phyloP scores from a whole-genome alignment of 2,329 filamentous ascomycete species.

The Alternaria arborescens region DNA sequence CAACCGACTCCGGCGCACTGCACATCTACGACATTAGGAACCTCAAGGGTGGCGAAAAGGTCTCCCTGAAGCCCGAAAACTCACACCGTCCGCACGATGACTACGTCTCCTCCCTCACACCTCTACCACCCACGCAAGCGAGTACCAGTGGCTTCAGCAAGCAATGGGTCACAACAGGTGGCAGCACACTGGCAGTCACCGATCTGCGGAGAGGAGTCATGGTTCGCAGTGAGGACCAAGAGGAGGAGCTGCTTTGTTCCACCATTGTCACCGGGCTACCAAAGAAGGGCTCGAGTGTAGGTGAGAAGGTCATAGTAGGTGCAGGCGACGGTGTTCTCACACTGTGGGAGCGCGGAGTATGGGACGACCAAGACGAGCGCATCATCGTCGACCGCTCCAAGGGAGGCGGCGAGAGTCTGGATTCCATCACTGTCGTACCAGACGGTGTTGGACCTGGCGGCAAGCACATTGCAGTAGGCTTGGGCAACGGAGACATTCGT shows the following conservation, averaged over 20 bases:
- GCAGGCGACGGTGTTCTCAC: slow-evolving; percentile 84
- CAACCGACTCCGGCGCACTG: slow-evolving; percentile 87
- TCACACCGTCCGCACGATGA: slow-evolving; percentile 89
- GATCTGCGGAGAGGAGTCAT: slow-evolving; percentile 87
- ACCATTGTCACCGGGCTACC: slow-evolving; percentile 80
- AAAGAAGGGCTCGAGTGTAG: slow-evolving; percentile 72
- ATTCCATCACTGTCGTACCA: slow-evolving; percentile 77
- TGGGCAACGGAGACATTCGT: slow-evolving; percentile 80
- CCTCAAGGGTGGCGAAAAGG: slow-evolving; percentile 50
- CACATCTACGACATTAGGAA: slow-evolving; percentile 86
- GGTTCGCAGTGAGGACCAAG: slow-evolving; percentile 91
- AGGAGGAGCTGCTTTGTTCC: slow-evolving; percentile 88
- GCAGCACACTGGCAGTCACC: slow-evolving; percentile 87
- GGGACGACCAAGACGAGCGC: slow-evolving; percentile 94
- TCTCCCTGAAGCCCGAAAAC: slow-evolving; percentile 69
- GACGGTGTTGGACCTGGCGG: slow-evolving; percentile 71
- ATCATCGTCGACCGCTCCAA: slow-evolving; percentile 74
- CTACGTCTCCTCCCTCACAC: slow-evolving; percentile 87
- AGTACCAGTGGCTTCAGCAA: slow-evolving; percentile 91
- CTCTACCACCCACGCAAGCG: slow-evolving; percentile 78
- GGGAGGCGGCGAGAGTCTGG: slow-evolving; percentile 78
- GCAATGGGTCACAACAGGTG: slow-evolving; percentile 94
- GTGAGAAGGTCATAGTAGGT: slow-evolving; percentile 78
- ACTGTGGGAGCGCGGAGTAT: slow-evolving; percentile 91
- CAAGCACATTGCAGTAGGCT: slow-evolving; percentile 79